A percentile compares a stretch with the other conserved stretches of the same genome.
Conservation (phyloP, 768 basidiomycete genomes). For the Boletus rubropictus region DNA sequence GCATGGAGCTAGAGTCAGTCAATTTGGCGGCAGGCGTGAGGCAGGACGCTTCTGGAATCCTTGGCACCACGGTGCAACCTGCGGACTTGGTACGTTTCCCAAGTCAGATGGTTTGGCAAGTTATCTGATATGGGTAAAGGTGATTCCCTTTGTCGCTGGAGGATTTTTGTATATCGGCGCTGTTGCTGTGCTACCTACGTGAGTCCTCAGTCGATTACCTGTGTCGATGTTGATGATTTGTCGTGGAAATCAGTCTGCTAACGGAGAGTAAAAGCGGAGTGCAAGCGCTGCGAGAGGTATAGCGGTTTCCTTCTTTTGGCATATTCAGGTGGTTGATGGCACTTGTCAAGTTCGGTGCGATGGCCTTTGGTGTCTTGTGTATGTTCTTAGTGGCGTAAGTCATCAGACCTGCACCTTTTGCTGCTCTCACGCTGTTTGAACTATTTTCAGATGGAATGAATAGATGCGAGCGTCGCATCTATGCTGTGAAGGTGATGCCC, state of each 20-base stretch:
- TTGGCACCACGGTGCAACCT: constrained; percentile 75
- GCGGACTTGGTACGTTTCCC: constrained; percentile 68
- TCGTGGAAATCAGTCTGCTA: constrained; percentile 50
- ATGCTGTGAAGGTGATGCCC: constrained; percentile 1
- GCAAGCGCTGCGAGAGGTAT: constrained; percentile 87
- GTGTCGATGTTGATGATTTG: constrained; percentile 8
- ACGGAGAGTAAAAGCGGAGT: constrained; percentile 82
- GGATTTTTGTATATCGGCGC: constrained; percentile 93
- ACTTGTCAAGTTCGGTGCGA: constrained; percentile 71
- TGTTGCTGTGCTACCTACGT: constrained; percentile 88
- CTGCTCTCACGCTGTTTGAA: constrained; percentile 16
- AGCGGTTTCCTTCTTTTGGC: constrained; percentile 7
- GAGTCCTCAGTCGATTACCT: constrained; percentile 31
- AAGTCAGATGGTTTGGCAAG: constrained; percentile 11
- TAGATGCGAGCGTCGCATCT: constrained; percentile 33
- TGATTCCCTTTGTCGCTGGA: constrained; percentile 85
- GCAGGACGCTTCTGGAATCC: constrained; percentile 67
- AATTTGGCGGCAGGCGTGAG: constrained; percentile 76
- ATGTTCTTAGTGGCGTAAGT: constrained; percentile 92
- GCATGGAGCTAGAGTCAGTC: constrained; percentile 33
- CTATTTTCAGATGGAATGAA: constrained; percentile 66
- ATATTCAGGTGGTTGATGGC: constrained; percentile 17
- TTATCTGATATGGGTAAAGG: constrained; percentile 38
- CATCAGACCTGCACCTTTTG: constrained; percentile 9
- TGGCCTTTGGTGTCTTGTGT: constrained; percentile 85